Base-by-base conservation (phyloP, 1,139 yeast species). In the Scheffersomyces segobiensis region DNA sequence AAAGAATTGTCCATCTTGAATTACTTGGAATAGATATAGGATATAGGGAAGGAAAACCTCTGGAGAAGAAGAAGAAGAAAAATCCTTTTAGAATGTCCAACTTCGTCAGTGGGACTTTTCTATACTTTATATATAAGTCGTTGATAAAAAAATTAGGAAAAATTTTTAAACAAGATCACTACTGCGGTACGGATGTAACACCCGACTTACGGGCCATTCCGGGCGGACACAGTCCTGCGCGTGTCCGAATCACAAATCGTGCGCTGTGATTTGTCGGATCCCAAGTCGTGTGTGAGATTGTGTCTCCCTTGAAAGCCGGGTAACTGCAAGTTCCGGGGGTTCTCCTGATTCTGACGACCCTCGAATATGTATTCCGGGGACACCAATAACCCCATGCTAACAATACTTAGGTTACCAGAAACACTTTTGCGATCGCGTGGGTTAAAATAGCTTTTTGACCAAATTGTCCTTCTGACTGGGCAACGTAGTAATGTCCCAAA, bases 1-100 rank as follows among this genome's bases (percentile, higher is more conserved):
- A 65, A 65, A 53, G 60, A 59, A 60, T 58, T 63, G 60, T 65
- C 68, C 67, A 65, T 64, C 55, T 58, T 63, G 57, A 48, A 22
- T 46, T 32, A 19, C 21, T 18, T 47, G 49, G 20, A 20, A 19
- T 47, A 47, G 20, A 47, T 47, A 47, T 19, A 17, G 49, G 21
- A 47, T 47, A 47, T 18, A 47, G 12, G 19, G 20, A 47, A 47
- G 49, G 49, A 47, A 47, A 19, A 20, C 20, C 21, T 19, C 49
- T 47, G 49, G 5, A 47, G 49, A 47, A 47, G n/a, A 47, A n/a
- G 20, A 47, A 17, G 6, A 47, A n/a, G 6, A 20, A 47, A 47
- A 19, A n/a, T 10, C 20, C 20, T 18, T 20, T 20, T 18, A 8
- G 5, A 47, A 47, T 4, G 12, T 47, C 20, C 18, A 12, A 47